phyloP scores from a whole-genome alignment of 495 filamentous ascomycete species.

The Pyronema omphalodes region DNA sequence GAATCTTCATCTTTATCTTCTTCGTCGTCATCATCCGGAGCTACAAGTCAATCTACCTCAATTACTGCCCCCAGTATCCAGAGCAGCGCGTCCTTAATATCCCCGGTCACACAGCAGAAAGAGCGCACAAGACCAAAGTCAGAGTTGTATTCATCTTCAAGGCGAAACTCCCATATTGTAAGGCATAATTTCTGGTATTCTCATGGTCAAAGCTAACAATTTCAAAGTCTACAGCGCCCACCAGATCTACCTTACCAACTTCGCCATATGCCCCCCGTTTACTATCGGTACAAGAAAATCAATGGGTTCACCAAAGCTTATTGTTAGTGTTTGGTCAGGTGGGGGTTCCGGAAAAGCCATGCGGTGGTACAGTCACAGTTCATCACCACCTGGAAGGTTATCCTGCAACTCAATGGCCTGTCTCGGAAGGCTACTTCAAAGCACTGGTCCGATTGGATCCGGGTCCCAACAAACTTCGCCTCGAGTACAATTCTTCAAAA shows the following conservation, averaged over 20 bases:
- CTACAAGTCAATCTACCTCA: not conserved
- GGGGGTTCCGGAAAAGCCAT: conserved; percentile 27
- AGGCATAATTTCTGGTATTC: not conserved
- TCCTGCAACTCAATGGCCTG: conserved; percentile 51
- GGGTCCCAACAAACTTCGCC: conserved; percentile 50
- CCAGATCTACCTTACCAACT: conserved; percentile 10
- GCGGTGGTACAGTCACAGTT: conserved; percentile 66
- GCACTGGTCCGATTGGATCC: conserved; percentile 51
- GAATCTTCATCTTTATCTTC: conserved; percentile 14
- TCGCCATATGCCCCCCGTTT: conserved; percentile 20
- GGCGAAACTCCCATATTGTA: not conserved
- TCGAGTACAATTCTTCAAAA: conserved; percentile 50
- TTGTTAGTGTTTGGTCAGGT: conserved; percentile 19
- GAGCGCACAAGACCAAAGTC: conserved; percentile 14
- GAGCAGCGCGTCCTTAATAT: conserved; percentile 4
- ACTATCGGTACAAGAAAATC: conserved; percentile 18
- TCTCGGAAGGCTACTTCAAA: conserved; percentile 58
- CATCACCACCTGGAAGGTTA: conserved; percentile 57
- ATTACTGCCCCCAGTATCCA: not conserved
- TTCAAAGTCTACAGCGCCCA: not conserved
- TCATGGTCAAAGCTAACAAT: not conserved
- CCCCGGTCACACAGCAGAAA: conserved; percentile 7
- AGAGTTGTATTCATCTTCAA: conserved; percentile 5
- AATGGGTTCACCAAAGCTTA: conserved; percentile 21
- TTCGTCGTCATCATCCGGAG: conserved; percentile 9